Evolutionary conservation across 805 yeast genomes (phyloP), one percentile per base, ranked within the genome.

Genomic region (Ogataea pini): DNA sequence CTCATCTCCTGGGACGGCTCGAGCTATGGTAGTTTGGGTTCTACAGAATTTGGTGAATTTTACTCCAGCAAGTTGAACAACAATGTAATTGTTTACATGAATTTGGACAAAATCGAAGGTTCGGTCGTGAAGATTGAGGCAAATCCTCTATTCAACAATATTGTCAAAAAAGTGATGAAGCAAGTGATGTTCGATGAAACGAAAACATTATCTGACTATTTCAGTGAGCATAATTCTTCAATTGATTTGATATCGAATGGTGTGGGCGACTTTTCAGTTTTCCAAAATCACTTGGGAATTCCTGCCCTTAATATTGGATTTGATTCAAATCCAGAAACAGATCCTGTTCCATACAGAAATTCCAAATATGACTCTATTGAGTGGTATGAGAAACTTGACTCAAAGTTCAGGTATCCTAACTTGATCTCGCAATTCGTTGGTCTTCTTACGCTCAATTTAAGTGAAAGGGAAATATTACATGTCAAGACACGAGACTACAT

Each of bases 221-320:
- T 81, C 71, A 53, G 58, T 1, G 56, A 62, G 7, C 58, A 60
- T 13, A 62, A 70, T 33, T 70, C 71, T 7, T 58, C 69, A 0
- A 69, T 81, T 41, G 62, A 58, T 2, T 59, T 69, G 17, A 68
- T 80, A 12, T 79, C 80, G 2, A 73, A 79, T 8, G 77, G 79
- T 6, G 49, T 61, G 44, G 72, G 83, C 1, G 85, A 80, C 58
- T 77, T 72, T 57, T 72, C 79, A 2, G 80, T 80, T 8, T 83
- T 83, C 55, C 87, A 84, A 62, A 78, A 78, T 57, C 82, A 80
- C 59, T 62, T 84, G 54, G 91, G 89, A 5, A 77, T 85, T 33
- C 87, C 91, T 1, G 75, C 86, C 0, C 72, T 80, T 9, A 74
- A 75, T 44, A 62, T 81, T 45, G 77, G 79, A 7, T 78, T 76